Evolutionary conservation across 2,329 filamentous ascomycete species (phyloP), one percentile per base, ranked within the genome.

Genomic region (Trichoderma sp.): DNA sequence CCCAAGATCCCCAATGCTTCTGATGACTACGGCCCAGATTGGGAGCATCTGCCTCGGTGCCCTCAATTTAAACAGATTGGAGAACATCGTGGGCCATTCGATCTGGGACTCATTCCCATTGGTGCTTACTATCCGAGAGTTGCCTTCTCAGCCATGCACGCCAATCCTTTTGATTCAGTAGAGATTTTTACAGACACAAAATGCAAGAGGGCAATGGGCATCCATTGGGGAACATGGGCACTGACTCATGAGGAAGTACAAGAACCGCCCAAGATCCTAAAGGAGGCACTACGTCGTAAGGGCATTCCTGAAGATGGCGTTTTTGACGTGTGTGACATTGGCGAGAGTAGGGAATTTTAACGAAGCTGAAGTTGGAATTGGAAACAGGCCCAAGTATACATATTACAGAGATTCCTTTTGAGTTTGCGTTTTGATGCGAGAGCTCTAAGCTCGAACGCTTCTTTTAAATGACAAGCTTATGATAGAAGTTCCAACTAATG

Each of bases 201-300:
- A 73, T 97, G 94, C 82, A 84, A 87, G 74, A 83, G 82, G 21
- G 94, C 94, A 24, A 85, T 97, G 82, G 94, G 88, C 2, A 97
- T 97, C 74, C 95, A 97, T 77, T 97, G 94, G 94, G 94, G 94
- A 2, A 90, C 92, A 0, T 97, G 94, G 93, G 90, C 92, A 0
- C 80, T 97, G 73, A 97, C 94, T 0, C 85, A 88, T 70, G 95
- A 98, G 79, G 91, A 94, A 70, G 91, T 97, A 1, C 78, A 94
- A 69, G 94, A 97, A 81, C 95, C 95, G 57, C 93, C 94, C 1
- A 81, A 79, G 78, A 80, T 92, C 77, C 81, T 97, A 71, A 90
- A 85, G 79, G 84, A 92, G 76, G 94, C 94, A 2, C 80, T 97
- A 76, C 86, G 82, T 74, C 86, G 85, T 75, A 89, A 89, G 74